A percentile compares a stretch with the other conserved stretches of the same genome.
These are phyloP conservation scores for Emergomyces pasteurianus DNA, from an alignment of 2,329 filamentous ascomycete genomes.

Conservation along the genomic window DNA sequence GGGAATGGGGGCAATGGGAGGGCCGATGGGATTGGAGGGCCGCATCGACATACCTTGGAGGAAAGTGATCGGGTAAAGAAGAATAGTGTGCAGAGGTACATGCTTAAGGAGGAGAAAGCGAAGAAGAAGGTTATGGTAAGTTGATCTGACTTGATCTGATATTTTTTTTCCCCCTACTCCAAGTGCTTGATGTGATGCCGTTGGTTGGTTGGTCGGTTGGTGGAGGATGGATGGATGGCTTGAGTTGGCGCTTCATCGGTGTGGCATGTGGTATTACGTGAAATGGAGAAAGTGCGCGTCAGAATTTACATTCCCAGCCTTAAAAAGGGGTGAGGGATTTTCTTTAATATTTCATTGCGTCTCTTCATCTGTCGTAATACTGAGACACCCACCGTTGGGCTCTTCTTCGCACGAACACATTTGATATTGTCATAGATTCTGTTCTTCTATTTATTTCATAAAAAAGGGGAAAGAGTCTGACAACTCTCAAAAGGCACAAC, in stretches of 20 bases:
- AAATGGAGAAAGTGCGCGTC: not conserved
- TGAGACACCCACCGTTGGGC: not conserved
- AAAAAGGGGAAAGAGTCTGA: slow-evolving; percentile 23
- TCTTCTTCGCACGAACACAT: not conserved
- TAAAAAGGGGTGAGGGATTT: not conserved
- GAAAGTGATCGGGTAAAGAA: slow-evolving; percentile 73
- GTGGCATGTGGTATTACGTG: not conserved
- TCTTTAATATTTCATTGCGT: too few relatives aligned
- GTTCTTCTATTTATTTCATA: slow-evolving; percentile 8
- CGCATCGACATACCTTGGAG: slow-evolving; percentile 61
- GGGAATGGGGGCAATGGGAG: slow-evolving; percentile 64
- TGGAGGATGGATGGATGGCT: too few relatives aligned
- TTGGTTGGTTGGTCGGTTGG: not conserved
- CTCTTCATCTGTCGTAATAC: too few relatives aligned
- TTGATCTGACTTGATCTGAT: slow-evolving; percentile 13
- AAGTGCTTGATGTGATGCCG: too few relatives aligned
- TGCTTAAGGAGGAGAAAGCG: slow-evolving; percentile 54
- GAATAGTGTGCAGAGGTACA: slow-evolving; percentile 58
- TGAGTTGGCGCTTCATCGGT: too few relatives aligned
- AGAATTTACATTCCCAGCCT: not conserved
- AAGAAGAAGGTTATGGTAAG: slow-evolving; percentile 48
- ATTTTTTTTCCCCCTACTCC: not conserved
- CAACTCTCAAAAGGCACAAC: slow-evolving; percentile 34
- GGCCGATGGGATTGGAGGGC: slow-evolving; percentile 54
- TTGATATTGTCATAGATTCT: not conserved